Conservation (phyloP, 495 filamentous ascomycete genomes). For the Lophium mytilinum region DNA sequence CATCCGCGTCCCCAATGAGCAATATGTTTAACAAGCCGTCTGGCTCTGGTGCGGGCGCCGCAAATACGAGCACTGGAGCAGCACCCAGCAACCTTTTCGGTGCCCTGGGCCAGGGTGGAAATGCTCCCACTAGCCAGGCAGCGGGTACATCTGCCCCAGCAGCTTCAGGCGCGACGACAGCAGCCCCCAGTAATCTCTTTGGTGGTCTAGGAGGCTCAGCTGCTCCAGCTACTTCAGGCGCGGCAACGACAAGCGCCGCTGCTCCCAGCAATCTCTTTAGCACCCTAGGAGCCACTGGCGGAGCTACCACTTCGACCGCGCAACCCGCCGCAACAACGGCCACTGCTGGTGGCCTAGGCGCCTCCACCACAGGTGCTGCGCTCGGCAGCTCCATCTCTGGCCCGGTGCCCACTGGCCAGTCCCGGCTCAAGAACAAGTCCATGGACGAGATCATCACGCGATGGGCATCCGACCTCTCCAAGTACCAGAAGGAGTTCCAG, state of each 20-base stretch:
- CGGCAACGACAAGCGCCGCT: slow-evolving; percentile 2
- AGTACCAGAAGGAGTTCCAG: slow-evolving; percentile 94
- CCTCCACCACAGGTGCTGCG: slow-evolving; percentile 19
- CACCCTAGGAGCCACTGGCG: slow-evolving; percentile 27
- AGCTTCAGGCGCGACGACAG: not conserved
- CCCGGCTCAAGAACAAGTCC: slow-evolving; percentile 91
- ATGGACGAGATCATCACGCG: slow-evolving; percentile 99
- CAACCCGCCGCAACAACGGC: slow-evolving; percentile 31
- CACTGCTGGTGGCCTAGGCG: slow-evolving; percentile 20
- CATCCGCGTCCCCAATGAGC: not conserved
- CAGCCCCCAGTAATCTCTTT: not conserved
- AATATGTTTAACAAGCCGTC: not conserved
- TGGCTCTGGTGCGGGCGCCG: not conserved
- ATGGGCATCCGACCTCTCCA: slow-evolving; percentile 89
- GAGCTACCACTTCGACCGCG: slow-evolving; percentile 30
- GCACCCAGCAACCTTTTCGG: not conserved
- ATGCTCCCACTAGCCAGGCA: not conserved
- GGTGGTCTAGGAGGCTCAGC: not conserved
- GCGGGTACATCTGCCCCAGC: not conserved
- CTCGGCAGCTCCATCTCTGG: slow-evolving; percentile 68
- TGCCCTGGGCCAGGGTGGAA: too few relatives aligned
- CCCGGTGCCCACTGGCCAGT: slow-evolving; percentile 65
- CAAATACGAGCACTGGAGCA: not conserved
- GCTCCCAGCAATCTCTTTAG: slow-evolving; percentile 31
- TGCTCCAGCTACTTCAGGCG: not conserved